Evolutionary conservation across 1,284 basidiomycete genomes (phyloP).

Genomic region (Tetrapyrgos nigripes): DNA sequence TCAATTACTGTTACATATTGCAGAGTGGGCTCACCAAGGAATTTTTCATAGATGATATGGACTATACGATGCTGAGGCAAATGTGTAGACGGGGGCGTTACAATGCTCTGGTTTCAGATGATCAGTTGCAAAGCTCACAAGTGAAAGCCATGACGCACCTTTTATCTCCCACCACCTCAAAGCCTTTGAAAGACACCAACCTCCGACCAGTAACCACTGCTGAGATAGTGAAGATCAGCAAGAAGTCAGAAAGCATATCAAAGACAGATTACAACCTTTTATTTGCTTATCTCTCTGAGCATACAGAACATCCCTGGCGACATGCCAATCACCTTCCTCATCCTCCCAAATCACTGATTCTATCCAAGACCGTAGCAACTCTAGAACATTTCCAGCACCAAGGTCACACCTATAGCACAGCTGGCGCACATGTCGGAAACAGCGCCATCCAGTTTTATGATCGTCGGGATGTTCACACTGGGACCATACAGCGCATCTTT

Average conservation of each 20-base stretch:
- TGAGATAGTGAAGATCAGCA: neutral
- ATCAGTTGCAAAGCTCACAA: neutral
- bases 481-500: slow-evolving; percentile 27
- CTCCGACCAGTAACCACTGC: no score
- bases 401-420: slow-evolving; percentile 17
- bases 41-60: slow-evolving; percentile 21
- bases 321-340: no score
- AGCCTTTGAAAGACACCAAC: no score
- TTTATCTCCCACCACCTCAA: neutral
- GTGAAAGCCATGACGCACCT: neutral
- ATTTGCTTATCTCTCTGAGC: slow-evolving; percentile 21
- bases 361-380: no score
- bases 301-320: no score
- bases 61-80: slow-evolving; percentile 31
- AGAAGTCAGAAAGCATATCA: slow-evolving; percentile 15
- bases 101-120: neutral
- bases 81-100: slow-evolving; percentile 12
- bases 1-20: neutral
- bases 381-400: no score
- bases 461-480: slow-evolving; percentile 16
- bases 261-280: slow-evolving; percentile 19
- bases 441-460: slow-evolving; percentile 27
- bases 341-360: no score
- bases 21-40: slow-evolving; percentile 4
- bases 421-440: slow-evolving; percentile 27